Base-by-base conservation (phyloP, 2,329 filamentous ascomycete species). In the Colletotrichum melonis region DNA sequence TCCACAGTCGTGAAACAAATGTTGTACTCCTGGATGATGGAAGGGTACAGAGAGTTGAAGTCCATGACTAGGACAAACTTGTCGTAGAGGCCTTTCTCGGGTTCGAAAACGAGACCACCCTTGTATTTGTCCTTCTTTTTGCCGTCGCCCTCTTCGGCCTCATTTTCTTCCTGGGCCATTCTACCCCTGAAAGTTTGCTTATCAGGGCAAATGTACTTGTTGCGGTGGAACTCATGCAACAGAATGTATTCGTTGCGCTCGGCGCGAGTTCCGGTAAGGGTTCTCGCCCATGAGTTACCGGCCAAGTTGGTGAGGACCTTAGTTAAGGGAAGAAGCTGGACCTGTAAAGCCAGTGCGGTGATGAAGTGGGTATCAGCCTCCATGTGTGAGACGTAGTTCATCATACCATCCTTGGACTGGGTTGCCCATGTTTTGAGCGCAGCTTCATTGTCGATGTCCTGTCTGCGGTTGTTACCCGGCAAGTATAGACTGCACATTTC, bases 51-150 rank as follows among this genome's bases (percentile, higher is more conserved):
- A 78, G 95, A 98, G 89, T 99, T 99, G 88, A 99, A 99, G 87
- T 99, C 97, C 97, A 99, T 99, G 83, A 99, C 97, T 69, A 99
- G 90, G 67, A 99, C 94, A 82, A 97, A 98, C 84, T 97, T 97
- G 88, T 99, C 97, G 80, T 99, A 99, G 5, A 99, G 89, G 22
- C 97, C 97, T 83, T 96, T 98, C 82, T 98, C 95, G 5, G 97
- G 97, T 82, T 99, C 97, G 78, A 99, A 98, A 70, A 99, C 97
- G 38, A 99, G 91, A 88, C 97, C 97, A 81, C 97, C 97, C 86
- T 99, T 98, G 87, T 93, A 99, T 84, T 98, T 99, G 85, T 99
- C 97, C 83, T 98, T 99, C 88, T 98, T 99, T 85, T 98, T 99
- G 73, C 89, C 90, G 75, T 95, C 94, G 9, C 88, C 90, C 26